Evolutionary conservation across 192 early-diverging fungal species (phyloP).

Genomic region (Piromyces sp.): DNA sequence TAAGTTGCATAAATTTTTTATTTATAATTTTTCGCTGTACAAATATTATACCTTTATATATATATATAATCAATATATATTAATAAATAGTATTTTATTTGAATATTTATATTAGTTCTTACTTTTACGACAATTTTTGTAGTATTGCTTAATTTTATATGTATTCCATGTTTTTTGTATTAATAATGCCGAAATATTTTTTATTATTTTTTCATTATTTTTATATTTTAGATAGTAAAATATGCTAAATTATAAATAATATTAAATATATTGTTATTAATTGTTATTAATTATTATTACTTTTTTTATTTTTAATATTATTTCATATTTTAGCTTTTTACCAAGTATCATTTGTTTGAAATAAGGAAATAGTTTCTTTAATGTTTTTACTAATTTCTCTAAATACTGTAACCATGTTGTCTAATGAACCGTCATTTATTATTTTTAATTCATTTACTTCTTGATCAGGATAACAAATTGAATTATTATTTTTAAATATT

Average conservation of each 20-base stretch:
- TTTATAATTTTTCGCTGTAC: neutral
- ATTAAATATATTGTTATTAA: too few relatives aligned
- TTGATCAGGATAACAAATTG: neutral
- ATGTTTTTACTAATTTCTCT: neutral
- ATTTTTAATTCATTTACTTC: neutral
- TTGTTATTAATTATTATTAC: too few relatives aligned
- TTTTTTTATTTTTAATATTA: too few relatives aligned
- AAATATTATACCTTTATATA: neutral
- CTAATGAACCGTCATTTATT: neutral
- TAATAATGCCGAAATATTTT: neutral
- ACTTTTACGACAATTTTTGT: neutral
- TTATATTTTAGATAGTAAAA: neutral
- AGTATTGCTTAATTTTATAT: neutral
- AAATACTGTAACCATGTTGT: neutral
- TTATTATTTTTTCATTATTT: neutral
- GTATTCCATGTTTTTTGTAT: neutral
- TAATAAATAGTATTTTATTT: too few relatives aligned
- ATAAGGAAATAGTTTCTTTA: neutral
- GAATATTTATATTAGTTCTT: neutral
- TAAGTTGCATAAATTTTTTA: neutral
- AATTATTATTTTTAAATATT: neutral
- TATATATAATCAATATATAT: too few relatives aligned
- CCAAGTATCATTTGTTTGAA: neutral
- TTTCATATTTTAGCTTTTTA: too few relatives aligned
- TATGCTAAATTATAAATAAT: neutral